A percentile compares a stretch with the other conserved stretches of the same genome.
Evolutionary conservation across 345 rosid genomes (phyloP).

Genomic region (Eucalyptus decipiens): DNA sequence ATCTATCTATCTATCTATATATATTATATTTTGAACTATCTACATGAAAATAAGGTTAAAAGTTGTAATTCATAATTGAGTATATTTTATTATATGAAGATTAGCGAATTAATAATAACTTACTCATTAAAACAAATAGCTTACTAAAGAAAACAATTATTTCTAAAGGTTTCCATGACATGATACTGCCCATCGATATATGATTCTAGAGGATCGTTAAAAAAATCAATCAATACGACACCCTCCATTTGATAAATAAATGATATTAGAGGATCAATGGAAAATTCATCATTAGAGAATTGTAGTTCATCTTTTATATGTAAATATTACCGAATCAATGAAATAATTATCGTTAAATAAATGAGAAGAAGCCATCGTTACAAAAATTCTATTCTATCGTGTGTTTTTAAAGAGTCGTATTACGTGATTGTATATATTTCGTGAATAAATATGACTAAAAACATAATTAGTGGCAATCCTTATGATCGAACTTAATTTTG

Average conservation of each 20-base stretch:
- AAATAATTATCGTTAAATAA: neutral
- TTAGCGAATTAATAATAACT: neutral
- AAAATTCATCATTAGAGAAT: neutral
- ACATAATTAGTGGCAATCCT: neutral
- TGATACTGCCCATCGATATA: neutral
- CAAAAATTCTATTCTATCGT: neutral
- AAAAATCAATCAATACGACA: neutral
- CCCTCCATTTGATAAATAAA: neutral
- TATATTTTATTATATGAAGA: neutral
- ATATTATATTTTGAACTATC: neutral
- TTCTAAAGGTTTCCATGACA: neutral
- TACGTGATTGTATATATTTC: neutral
- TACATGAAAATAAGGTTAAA: neutral
- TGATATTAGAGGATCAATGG: neutral
- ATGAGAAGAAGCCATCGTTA: neutral
- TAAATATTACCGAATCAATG: neutral
- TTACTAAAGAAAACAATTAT: neutral
- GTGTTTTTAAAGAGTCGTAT: neutral
- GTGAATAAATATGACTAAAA: neutral
- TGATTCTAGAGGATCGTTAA: neutral
- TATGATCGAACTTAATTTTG: neutral
- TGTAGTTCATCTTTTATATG: neutral
- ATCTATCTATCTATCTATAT: no score
- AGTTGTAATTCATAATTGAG: neutral
- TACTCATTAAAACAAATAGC: neutral